Percentiles rank a stretch among this genome's conserved stretches.
phyloP scores from a whole-genome alignment of 2,329 filamentous ascomycete genomes.

The Aspergillus sp. region DNA sequence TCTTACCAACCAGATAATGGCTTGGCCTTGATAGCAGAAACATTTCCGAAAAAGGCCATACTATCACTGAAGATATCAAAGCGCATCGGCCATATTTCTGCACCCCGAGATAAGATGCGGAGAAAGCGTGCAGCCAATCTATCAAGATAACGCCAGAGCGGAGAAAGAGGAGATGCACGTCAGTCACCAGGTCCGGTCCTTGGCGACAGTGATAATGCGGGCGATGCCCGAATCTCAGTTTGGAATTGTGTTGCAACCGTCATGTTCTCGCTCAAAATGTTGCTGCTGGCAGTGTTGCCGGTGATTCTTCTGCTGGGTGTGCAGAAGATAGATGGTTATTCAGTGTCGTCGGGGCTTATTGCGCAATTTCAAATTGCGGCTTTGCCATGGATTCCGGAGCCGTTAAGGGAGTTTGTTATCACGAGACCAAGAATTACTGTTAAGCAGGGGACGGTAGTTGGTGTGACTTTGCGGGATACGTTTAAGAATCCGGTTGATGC shows the following conservation, averaged over 20 bases:
- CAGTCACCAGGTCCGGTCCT: not conserved
- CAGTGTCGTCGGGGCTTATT: not conserved
- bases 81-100: not conserved
- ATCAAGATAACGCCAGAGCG: not conserved
- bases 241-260: not conserved
- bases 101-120: not conserved
- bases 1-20: not conserved
- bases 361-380: not conserved
- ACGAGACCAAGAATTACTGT: not conserved
- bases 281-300: not conserved
- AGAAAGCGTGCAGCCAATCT: not conserved
- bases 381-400: not conserved
- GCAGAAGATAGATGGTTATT: not conserved
- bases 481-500: conserved; percentile 25
- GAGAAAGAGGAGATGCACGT: not conserved
- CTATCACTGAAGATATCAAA: not conserved
- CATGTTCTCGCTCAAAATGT: not conserved
- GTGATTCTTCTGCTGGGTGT: not conserved
- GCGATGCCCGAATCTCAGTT: not conserved
- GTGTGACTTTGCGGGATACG: conserved; percentile 16
- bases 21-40: not conserved
- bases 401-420: conserved; percentile 1
- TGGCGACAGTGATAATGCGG: not conserved
- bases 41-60: not conserved
- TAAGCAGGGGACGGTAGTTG: conserved; percentile 25